These are phyloP conservation scores for Cercospora sp. DNA, from an alignment of 2,329 filamentous ascomycete species.

Conservation along the genomic window DNA sequence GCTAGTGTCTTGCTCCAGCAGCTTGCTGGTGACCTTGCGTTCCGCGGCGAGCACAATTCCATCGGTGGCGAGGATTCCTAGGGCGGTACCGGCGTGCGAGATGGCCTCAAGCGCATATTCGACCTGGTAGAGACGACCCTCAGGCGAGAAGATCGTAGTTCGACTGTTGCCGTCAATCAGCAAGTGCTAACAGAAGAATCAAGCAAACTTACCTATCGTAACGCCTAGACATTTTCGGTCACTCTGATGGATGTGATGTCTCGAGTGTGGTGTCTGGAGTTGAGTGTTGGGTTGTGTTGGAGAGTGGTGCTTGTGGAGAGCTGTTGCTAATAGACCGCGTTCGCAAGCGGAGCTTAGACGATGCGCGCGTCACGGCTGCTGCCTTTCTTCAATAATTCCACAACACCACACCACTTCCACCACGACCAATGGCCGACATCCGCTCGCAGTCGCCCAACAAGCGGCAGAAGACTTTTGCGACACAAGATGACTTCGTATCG, in stretches of 20 bases:
- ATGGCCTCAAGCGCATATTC: conserved; percentile 99
- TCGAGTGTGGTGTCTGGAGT: background rate
- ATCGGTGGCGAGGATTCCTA: conserved; percentile 96
- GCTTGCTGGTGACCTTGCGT: conserved; percentile 98
- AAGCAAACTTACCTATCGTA: conserved; percentile 33
- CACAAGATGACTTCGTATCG: conserved; percentile 33
- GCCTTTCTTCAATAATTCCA: background rate
- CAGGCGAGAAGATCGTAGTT: conserved; percentile 99
- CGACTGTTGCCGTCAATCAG: conserved; percentile 26
- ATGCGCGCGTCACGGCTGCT: background rate
- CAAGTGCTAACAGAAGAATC: background rate
- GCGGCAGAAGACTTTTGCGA: conserved; percentile 25
- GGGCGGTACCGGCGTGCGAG: conserved; percentile 93
- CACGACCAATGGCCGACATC: conserved; percentile 16
- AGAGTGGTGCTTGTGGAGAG: background rate
- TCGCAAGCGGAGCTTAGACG: background rate
- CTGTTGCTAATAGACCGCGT: background rate
- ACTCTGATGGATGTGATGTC: background rate
- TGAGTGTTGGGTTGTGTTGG: background rate
- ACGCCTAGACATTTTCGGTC: conserved; percentile 36
- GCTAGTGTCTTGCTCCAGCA: conserved; percentile 98
- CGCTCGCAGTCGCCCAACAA: conserved; percentile 32
- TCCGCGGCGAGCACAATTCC: conserved; percentile 97
- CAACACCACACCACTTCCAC: background rate
- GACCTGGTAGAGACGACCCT: conserved; percentile 97